Conservation (phyloP, 176 grass and related monocot species). For the Aegilops sharonensis region DNA sequence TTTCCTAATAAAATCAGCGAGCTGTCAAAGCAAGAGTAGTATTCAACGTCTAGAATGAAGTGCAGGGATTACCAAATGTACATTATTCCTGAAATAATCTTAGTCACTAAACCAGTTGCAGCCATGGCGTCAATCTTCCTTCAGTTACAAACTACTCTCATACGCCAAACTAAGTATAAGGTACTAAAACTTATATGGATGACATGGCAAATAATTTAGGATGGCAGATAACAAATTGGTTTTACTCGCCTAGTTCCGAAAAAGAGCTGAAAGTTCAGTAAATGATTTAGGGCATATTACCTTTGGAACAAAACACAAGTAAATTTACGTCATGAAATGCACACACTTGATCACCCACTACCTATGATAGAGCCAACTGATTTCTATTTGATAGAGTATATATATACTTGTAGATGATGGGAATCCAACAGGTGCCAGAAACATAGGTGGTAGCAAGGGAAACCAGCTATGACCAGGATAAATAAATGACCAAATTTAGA, state of each 20-base stretch:
- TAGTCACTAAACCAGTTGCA: not conserved
- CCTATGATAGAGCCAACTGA: not conserved
- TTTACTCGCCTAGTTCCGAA: not conserved
- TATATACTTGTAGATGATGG: too few species aligned
- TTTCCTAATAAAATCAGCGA: too few species aligned
- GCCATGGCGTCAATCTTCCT: not conserved
- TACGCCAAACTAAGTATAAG: not conserved
- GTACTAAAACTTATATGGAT: conserved; percentile 47
- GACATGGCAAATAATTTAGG: conserved; percentile 71
- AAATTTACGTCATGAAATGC: not conserved
- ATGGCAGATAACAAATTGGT: not conserved
- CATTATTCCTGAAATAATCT: not conserved
- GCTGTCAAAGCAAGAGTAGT: too few species aligned
- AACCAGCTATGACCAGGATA: too few species aligned
- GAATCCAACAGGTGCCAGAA: too few species aligned
- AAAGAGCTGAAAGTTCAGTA: not conserved
- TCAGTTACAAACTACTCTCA: not conserved
- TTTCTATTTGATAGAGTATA: too few species aligned
- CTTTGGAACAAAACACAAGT: not conserved
- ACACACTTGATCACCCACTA: not conserved
- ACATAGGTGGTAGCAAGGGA: too few species aligned
- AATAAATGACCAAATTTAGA: too few species aligned
- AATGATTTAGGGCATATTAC: not conserved
- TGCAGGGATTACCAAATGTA: not conserved
- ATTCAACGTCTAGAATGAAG: not conserved